Evolutionary conservation across 2,329 filamentous ascomycete species (phyloP).

Genomic region (Ambrosiella beaveri): DNA sequence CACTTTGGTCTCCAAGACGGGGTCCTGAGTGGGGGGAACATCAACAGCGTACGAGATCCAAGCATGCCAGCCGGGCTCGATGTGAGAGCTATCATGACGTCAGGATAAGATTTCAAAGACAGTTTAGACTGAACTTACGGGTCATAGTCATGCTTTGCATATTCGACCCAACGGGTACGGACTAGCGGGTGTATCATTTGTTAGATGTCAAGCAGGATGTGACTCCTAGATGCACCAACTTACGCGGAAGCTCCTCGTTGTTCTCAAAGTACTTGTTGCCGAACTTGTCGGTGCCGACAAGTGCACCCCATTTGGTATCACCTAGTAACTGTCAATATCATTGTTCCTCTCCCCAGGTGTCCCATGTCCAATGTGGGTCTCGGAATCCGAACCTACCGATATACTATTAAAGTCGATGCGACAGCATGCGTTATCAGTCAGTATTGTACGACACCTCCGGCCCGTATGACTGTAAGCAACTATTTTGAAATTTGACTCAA

Average conservation of each 20-base stretch:
- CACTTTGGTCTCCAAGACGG: conserved; percentile 46
- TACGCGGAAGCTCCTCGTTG: conserved; percentile 78
- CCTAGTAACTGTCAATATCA: conserved; percentile 31
- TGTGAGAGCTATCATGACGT: conserved; percentile 35
- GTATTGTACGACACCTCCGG: not conserved
- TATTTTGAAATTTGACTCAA: too few relatives aligned
- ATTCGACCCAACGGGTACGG: conserved; percentile 94
- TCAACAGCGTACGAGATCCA: conserved; percentile 94
- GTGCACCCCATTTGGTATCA: conserved; percentile 85
- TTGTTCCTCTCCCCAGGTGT: too few relatives aligned
- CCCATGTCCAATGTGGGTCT: too few relatives aligned
- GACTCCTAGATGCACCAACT: conserved; percentile 18
- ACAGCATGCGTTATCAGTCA: not conserved
- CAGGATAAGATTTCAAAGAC: not conserved
- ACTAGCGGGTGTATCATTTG: conserved; percentile 32
- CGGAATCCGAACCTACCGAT: not conserved
- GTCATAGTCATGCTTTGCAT: conserved; percentile 73
- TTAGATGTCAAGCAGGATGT: not conserved
- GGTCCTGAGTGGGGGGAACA: conserved; percentile 63
- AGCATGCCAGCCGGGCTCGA: conserved; percentile 94
- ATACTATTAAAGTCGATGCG: not conserved
- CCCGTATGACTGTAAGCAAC: too few relatives aligned
- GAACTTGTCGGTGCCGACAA: conserved; percentile 72
- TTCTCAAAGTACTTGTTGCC: conserved; percentile 99
- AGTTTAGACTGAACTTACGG: conserved; percentile 21